These are phyloP conservation scores for Trichoderma guizhouense DNA, from an alignment of 2,329 filamentous ascomycete genomes.

Conservation along the genomic window DNA sequence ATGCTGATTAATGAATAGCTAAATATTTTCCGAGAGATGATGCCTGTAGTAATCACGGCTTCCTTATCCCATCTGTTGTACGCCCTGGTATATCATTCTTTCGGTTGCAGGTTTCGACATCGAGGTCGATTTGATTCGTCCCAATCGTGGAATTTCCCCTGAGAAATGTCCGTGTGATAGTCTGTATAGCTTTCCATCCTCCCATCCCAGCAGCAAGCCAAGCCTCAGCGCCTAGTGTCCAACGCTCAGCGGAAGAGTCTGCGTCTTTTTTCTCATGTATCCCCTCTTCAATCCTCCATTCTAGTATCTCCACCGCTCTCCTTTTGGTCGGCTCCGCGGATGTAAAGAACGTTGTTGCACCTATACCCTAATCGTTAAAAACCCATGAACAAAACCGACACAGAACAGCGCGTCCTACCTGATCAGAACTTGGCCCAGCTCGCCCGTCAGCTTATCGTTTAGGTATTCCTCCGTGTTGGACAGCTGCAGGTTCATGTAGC, in stretches of 20 bases:
- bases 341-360: constrained; percentile 98
- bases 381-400: neutral
- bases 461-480: constrained; percentile 89
- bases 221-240: neutral
- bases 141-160: neutral
- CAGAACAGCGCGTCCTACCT: constrained; percentile 52
- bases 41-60: neutral
- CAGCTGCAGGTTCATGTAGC: constrained; percentile 98
- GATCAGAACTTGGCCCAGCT: constrained; percentile 87
- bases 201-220: constrained; percentile 1
- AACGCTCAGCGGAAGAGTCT: neutral
- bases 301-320: constrained; percentile 49
- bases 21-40: neutral
- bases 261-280: neutral
- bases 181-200: neutral
- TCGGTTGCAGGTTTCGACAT: neutral
- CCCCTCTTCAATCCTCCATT: constrained; percentile 49
- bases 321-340: constrained; percentile 57
- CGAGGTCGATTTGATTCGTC: neutral
- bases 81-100: neutral
- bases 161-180: neutral
- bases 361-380: constrained; percentile 39
- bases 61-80: neutral
- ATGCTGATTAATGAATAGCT: constrained; percentile 6
- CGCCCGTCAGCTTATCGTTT: constrained; percentile 78